These are phyloP conservation scores for Penicillium fimorum DNA, from an alignment of 495 filamentous ascomycete species.

Conservation along the genomic window DNA sequence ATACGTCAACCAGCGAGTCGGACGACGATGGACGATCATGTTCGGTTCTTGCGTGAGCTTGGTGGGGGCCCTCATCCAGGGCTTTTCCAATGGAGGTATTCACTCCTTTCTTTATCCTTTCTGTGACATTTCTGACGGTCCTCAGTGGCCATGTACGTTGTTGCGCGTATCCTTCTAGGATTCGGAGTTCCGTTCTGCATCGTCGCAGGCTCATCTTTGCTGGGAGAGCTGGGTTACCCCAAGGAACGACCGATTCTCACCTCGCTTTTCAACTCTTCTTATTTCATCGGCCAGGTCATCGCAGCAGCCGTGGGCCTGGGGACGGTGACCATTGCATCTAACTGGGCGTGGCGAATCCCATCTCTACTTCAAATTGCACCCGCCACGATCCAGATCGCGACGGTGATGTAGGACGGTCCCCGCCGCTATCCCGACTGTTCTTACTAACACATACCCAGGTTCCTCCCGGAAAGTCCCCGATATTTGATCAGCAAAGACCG, in stretches of 20 bases:
- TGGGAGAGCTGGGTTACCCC: slow-evolving; percentile 66
- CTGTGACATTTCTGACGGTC: slow-evolving; percentile 25
- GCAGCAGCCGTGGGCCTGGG: slow-evolving; percentile 58
- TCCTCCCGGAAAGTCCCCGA: slow-evolving; percentile 60
- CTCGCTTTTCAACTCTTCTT: slow-evolving; percentile 65
- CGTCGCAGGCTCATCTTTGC: slow-evolving; percentile 60
- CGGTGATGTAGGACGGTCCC: slow-evolving; percentile 38
- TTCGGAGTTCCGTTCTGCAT: slow-evolving; percentile 66
- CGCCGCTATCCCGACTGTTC: not conserved
- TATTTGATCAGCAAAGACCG: slow-evolving; percentile 60
- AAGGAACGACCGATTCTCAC: slow-evolving; percentile 65
- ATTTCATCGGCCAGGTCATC: slow-evolving; percentile 61
- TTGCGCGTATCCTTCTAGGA: slow-evolving; percentile 63
- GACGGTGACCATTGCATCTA: slow-evolving; percentile 51
- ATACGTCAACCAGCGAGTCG: slow-evolving; percentile 53
- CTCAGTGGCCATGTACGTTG: slow-evolving; percentile 58
- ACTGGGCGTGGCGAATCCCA: slow-evolving; percentile 67
- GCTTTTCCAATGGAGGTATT: slow-evolving; percentile 32
- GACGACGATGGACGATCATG: slow-evolving; percentile 58
- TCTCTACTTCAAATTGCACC: slow-evolving; percentile 55
- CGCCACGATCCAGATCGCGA: slow-evolving; percentile 27
- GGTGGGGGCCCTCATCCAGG: slow-evolving; percentile 57
- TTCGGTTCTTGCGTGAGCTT: slow-evolving; percentile 59
- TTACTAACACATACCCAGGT: slow-evolving; percentile 26
- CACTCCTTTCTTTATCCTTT: not conserved